Evolutionary conservation across 2,329 filamentous ascomycete species (phyloP).

Genomic region (Fusarium tjaetaba): DNA sequence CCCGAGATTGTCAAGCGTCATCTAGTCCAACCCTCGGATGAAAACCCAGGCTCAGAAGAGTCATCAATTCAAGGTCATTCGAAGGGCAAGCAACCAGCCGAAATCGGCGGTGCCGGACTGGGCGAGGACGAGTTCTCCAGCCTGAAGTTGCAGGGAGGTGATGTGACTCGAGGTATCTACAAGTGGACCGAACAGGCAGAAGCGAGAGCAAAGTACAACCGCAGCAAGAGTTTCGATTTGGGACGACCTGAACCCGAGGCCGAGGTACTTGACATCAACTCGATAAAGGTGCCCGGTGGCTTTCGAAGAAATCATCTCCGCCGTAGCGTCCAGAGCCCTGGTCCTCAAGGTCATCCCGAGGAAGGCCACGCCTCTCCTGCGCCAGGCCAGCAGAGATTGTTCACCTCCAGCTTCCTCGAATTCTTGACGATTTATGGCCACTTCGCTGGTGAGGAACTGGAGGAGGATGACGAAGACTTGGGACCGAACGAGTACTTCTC

Average conservation of each 20-base stretch:
- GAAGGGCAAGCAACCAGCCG: conserved; percentile 65
- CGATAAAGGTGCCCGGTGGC: conserved; percentile 92
- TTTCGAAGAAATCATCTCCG: conserved; percentile 92
- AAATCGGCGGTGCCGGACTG: conserved; percentile 49
- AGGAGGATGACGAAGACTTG: conserved; percentile 93
- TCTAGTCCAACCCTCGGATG: conserved; percentile 75
- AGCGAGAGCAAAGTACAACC: conserved; percentile 71
- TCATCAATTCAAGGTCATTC: conserved; percentile 54
- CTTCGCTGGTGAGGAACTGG: conserved; percentile 95
- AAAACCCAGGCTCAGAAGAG: conserved; percentile 58
- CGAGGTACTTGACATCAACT: conserved; percentile 84
- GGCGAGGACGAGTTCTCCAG: conserved; percentile 91
- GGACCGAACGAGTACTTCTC: conserved; percentile 91
- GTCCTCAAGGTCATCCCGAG: conserved; percentile 47
- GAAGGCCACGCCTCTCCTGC: conserved; percentile 49
- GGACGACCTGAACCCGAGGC: conserved; percentile 81
- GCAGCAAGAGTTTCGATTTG: conserved; percentile 89
- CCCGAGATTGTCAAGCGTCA: conserved; percentile 92
- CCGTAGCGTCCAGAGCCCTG: conserved; percentile 74
- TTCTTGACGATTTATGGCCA: conserved; percentile 96
- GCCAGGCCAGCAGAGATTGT: conserved; percentile 61
- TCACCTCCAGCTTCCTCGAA: conserved; percentile 94
- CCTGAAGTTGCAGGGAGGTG: conserved; percentile 89
- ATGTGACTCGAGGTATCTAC: conserved; percentile 95
- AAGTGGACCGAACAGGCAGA: conserved; percentile 94